phyloP scores from a whole-genome alignment of 176 grass and related monocot species.

The Triticum dicoccoides region DNA sequence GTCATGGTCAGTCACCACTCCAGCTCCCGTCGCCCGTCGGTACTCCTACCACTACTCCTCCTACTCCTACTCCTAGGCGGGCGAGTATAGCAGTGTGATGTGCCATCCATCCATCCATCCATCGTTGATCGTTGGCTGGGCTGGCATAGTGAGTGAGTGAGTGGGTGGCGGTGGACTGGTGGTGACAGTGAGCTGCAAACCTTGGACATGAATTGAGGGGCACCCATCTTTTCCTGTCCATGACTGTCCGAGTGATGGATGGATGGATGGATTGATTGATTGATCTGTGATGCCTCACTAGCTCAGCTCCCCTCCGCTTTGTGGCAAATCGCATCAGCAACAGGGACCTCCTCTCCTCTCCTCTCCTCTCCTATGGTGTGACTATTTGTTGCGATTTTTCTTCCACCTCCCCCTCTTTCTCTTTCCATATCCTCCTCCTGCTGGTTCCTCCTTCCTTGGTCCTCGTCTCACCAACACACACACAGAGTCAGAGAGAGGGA shows the following conservation, averaged over 20 bases:
- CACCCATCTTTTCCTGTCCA: slow-evolving; percentile 61
- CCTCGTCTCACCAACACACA: background rate
- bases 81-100: background rate
- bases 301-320: background rate
- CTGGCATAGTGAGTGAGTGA: slow-evolving; percentile 26
- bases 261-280: background rate
- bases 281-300: slow-evolving; percentile 55
- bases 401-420: background rate
- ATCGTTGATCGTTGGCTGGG: slow-evolving; percentile 19
- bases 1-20: slow-evolving; percentile 13
- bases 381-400: background rate
- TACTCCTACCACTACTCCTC: background rate
- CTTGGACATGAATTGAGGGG: slow-evolving; percentile 64
- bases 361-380: slow-evolving; percentile 17
- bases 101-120: slow-evolving; percentile 1
- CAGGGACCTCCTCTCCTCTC: slow-evolving; percentile 7
- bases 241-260: slow-evolving; percentile 25
- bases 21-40: background rate
- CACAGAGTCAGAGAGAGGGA: background rate
- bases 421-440: slow-evolving; percentile 19
- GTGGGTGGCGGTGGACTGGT: background rate
- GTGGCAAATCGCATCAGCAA: slow-evolving; percentile 47
- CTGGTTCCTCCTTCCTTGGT: background rate
- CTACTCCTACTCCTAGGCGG: background rate
- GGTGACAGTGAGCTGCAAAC: slow-evolving; percentile 26